A percentile compares a stretch with the other conserved stretches of the same genome.
These are phyloP conservation scores for Rusavskia elegans DNA, from an alignment of 495 filamentous ascomycete species.

Conservation along the genomic window DNA sequence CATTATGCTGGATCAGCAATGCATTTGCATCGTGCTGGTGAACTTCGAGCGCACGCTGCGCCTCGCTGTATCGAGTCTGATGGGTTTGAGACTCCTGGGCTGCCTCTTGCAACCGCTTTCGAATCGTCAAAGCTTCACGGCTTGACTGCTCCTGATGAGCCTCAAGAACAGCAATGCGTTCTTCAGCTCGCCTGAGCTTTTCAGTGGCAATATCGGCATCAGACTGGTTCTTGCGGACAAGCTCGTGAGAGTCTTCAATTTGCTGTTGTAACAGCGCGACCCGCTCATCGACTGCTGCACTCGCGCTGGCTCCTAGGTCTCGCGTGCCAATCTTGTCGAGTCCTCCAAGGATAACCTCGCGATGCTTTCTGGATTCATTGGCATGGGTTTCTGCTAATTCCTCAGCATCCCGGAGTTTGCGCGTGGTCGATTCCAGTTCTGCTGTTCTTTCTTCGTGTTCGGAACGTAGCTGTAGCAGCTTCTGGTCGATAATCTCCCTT, in stretches of 20 bases:
- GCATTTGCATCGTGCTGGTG: slow-evolving; percentile 85
- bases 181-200: slow-evolving; percentile 81
- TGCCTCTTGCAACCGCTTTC: slow-evolving; percentile 72
- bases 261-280: slow-evolving; percentile 64
- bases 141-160: slow-evolving; percentile 95
- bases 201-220: slow-evolving; percentile 82
- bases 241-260: slow-evolving; percentile 54
- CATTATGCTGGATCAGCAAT: slow-evolving; percentile 73
- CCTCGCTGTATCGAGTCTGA: slow-evolving; percentile 59
- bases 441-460: slow-evolving; percentile 73
- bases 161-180: slow-evolving; percentile 88
- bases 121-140: slow-evolving; percentile 73
- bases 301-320: slow-evolving; percentile 30
- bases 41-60: slow-evolving; percentile 60
- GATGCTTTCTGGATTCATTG: slow-evolving; percentile 73
- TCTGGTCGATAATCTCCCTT: slow-evolving; percentile 62
- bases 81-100: slow-evolving; percentile 64
- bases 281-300: slow-evolving; percentile 52
- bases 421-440: slow-evolving; percentile 60
- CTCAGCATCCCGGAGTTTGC: slow-evolving; percentile 70
- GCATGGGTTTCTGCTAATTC: slow-evolving; percentile 80
- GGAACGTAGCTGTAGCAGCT: slow-evolving; percentile 59
- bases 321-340: slow-evolving; percentile 52
- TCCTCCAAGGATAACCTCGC: slow-evolving; percentile 66
- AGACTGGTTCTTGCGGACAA: slow-evolving; percentile 73